Conservation (phyloP, 2,329 filamentous ascomycete genomes). For the Chrysoporthe cubensis region DNA sequence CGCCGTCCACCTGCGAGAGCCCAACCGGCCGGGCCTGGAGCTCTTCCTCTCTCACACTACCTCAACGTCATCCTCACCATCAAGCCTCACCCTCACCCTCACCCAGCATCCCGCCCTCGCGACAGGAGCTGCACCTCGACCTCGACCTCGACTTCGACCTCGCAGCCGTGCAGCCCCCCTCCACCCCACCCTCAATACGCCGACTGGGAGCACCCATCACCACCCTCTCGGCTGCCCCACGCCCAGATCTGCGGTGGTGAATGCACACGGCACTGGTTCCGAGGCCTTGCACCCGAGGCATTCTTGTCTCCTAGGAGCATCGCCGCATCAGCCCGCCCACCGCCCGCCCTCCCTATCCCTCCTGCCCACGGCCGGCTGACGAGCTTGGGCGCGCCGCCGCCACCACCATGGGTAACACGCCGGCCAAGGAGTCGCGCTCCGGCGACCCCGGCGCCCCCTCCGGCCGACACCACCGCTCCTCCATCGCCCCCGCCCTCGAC, state of each 20-base stretch:
- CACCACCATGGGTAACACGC: conserved; percentile 41
- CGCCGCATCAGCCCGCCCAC: conserved; percentile 8
- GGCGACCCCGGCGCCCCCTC: conserved; percentile 31
- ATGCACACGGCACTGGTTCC: conserved; percentile 5
- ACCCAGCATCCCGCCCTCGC: too few species aligned
- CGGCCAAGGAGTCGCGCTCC: conserved; percentile 41
- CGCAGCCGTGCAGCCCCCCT: too few species aligned
- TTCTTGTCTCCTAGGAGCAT: conserved; percentile 18
- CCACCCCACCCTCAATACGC: too few species aligned
- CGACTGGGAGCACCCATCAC: too few species aligned
- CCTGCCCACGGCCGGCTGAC: not conserved
- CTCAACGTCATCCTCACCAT: not conserved
- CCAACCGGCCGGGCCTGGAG: too few species aligned
- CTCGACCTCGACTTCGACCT: too few species aligned
- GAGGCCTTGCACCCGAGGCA: conserved; percentile 12
- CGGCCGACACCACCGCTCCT: conserved; percentile 32
- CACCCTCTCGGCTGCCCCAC: not conserved
- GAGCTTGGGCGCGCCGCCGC: conserved; percentile 13
- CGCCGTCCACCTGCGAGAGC: not conserved
- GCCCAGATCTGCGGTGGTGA: not conserved
- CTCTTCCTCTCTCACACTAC: not conserved
- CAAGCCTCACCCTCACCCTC: not conserved
- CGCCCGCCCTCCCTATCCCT: not conserved
- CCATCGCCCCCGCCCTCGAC: conserved; percentile 29
- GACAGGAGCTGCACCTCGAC: too few species aligned